phyloP scores from a whole-genome alignment of 176 grass and related monocot genomes.

The Oryza meyeriana region DNA sequence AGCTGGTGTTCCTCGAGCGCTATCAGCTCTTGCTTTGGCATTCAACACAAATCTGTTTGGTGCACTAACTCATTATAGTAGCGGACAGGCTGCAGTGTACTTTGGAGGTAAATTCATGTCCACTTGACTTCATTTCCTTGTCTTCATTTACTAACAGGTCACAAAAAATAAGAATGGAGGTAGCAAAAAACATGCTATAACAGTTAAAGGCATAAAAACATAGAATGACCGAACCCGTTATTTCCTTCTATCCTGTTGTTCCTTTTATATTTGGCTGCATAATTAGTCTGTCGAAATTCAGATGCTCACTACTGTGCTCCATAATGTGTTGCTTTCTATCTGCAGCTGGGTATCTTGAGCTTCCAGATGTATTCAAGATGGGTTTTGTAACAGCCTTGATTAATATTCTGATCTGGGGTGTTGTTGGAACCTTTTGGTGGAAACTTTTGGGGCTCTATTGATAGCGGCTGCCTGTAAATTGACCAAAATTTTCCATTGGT shows the following conservation, averaged over 20 bases:
- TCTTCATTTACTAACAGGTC: not conserved
- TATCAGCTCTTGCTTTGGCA: conserved; percentile 69
- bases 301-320: not conserved
- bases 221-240: not conserved
- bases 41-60: conserved; percentile 88
- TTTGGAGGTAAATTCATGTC: conserved; percentile 73
- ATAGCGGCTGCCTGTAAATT: conserved; percentile 9
- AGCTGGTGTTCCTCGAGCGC: conserved; percentile 62
- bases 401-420: conserved; percentile 67
- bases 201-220: not conserved
- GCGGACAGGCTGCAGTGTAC: conserved; percentile 84
- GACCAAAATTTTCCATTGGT: not conserved
- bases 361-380: conserved; percentile 80
- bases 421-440: conserved; percentile 85
- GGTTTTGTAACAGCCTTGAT: conserved; percentile 65
- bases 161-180: not conserved
- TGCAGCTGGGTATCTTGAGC: conserved; percentile 71
- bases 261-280: not conserved
- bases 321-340: conserved; percentile 34
- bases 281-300: not conserved
- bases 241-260: not conserved
- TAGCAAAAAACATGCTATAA: not conserved
- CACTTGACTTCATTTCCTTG: not conserved
- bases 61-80: conserved; percentile 77
- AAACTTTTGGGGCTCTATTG: conserved; percentile 85